Evolutionary conservation across 108 stramenopile species (phyloP).

Genomic region (Nitzschia inconspicua): DNA sequence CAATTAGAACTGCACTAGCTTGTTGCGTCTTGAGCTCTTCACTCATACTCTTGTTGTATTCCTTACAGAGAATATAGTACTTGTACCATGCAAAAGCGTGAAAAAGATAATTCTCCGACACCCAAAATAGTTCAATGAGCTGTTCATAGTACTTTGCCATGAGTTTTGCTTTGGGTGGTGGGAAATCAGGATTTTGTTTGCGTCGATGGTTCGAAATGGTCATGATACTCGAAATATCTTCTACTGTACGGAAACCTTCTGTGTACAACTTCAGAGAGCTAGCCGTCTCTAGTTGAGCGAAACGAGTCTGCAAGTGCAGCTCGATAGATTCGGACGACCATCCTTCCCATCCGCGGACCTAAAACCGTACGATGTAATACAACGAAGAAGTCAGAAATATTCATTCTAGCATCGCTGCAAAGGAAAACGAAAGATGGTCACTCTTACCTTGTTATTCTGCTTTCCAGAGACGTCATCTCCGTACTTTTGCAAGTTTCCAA

Average conservation of each 20-base stretch:
- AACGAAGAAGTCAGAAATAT: background rate
- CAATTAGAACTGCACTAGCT: constrained; percentile 87
- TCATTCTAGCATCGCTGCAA: background rate
- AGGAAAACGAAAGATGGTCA: background rate
- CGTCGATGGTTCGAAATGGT: constrained; percentile 79
- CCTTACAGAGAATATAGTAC: constrained; percentile 86
- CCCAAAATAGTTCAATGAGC: constrained; percentile 96
- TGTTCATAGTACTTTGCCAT: constrained; percentile 98
- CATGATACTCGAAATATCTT: constrained; percentile 97
- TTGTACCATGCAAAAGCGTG: constrained; percentile 98
- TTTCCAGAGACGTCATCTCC: constrained; percentile 63
- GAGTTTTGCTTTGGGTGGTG: constrained; percentile 91
- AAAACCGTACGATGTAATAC: background rate
- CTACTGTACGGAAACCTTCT: constrained; percentile 97
- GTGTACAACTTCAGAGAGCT: constrained; percentile 93
- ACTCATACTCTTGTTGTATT: constrained; percentile 88
- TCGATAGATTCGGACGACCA: constrained; percentile 92
- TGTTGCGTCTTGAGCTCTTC: constrained; percentile 70
- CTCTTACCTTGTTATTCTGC: constrained; percentile 71
- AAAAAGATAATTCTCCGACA: constrained; percentile 94
- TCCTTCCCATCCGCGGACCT: constrained; percentile 94
- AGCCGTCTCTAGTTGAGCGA: constrained; percentile 94
- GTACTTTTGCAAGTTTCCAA: constrained; percentile 90
- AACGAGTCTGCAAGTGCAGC: constrained; percentile 94
- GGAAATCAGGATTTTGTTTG: constrained; percentile 52